These are phyloP conservation scores for Euphorbia peplus DNA, from an alignment of 345 rosid species.

Conservation along the genomic window DNA sequence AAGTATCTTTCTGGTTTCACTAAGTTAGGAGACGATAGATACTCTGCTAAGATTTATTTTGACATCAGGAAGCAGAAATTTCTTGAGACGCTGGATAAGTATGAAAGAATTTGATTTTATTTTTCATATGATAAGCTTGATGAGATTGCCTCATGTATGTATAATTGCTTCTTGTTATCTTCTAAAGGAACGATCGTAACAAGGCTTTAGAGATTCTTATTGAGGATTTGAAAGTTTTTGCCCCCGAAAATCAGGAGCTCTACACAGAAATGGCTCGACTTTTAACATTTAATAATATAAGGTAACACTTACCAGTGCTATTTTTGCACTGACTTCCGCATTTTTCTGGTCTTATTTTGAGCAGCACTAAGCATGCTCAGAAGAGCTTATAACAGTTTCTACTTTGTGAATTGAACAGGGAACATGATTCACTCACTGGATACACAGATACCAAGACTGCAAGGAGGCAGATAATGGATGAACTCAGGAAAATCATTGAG, in stretches of 20 bases:
- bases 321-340: neutral
- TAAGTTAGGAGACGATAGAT: conserved; percentile 25
- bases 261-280: conserved; percentile 40
- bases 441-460: conserved; percentile 40
- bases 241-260: conserved; percentile 18
- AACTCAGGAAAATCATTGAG: conserved; percentile 38
- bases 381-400: neutral
- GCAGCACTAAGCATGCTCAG: conserved; percentile 3
- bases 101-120: neutral
- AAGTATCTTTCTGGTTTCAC: conserved; percentile 32
- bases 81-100: conserved; percentile 39
- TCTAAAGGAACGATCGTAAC: conserved; percentile 27
- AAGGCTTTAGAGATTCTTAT: conserved; percentile 39
- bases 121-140: neutral
- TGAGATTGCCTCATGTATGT: neutral
- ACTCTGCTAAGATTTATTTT: conserved; percentile 37
- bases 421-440: conserved; percentile 34
- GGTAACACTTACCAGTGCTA: conserved; percentile 18
- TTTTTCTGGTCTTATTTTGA: neutral
- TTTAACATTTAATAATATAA: conserved; percentile 30
- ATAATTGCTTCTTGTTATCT: conserved; percentile 2
- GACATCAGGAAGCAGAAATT: conserved; percentile 37
- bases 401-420: conserved; percentile 32
- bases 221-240: conserved; percentile 40
- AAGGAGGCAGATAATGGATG: conserved; percentile 30